Percentiles rank a stretch among this genome's conserved stretches.
Evolutionary conservation across 1,284 basidiomycete species (phyloP).

Genomic region (Testicularia cyperi): DNA sequence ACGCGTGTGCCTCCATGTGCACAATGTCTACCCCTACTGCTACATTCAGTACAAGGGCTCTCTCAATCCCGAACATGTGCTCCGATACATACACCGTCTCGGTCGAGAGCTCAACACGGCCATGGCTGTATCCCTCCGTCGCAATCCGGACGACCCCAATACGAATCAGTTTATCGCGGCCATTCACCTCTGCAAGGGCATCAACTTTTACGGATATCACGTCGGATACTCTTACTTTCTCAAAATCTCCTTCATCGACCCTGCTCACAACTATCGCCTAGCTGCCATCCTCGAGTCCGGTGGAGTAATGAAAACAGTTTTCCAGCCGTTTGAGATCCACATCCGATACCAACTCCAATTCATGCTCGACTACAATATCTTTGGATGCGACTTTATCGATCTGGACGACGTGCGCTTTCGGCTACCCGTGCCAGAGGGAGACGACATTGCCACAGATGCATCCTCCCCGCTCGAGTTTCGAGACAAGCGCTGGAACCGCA

Average conservation of each 20-base stretch:
- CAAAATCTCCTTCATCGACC: conserved; percentile 77
- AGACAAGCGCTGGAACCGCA: conserved; percentile 29
- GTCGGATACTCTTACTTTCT: conserved; percentile 82
- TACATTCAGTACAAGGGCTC: conserved; percentile 63
- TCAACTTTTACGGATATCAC: conserved; percentile 94
- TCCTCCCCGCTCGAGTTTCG: conserved; percentile 9
- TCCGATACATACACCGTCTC: conserved; percentile 69
- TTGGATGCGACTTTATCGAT: conserved; percentile 88
- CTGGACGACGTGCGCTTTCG: conserved; percentile 64
- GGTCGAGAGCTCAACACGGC: conserved; percentile 70
- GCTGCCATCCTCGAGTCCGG: conserved; percentile 51
- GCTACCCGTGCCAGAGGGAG: conserved; percentile 62
- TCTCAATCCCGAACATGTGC: conserved; percentile 65
- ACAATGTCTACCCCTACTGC: conserved; percentile 69
- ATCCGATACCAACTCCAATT: conserved; percentile 87
- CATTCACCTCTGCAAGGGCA: conserved; percentile 86
- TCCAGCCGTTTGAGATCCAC: conserved; percentile 74
- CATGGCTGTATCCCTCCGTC: conserved; percentile 43
- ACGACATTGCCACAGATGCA: conserved; percentile 8
- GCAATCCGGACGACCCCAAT: conserved; percentile 26
- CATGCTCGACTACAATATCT: conserved; percentile 91
- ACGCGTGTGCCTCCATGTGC: conserved; percentile 83
- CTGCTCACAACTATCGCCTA: conserved; percentile 44
- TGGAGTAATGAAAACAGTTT: conserved; percentile 67
- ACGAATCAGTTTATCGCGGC: conserved; percentile 47